These are phyloP conservation scores for Filobasidium floriforme DNA, from an alignment of 768 basidiomycete genomes.

Conservation along the genomic window DNA sequence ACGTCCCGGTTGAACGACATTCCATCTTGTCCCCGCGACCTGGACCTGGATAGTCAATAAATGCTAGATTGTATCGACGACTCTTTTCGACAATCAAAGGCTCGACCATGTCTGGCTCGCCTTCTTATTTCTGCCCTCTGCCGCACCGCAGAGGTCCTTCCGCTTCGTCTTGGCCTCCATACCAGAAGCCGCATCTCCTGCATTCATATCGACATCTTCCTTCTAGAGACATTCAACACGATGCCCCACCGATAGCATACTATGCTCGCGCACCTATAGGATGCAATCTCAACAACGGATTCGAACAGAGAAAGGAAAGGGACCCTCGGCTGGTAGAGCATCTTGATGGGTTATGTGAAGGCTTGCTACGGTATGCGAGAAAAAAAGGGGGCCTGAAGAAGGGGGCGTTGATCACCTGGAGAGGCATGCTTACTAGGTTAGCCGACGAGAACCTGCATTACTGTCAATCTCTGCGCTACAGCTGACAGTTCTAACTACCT, in stretches of 20 bases:
- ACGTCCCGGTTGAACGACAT: background rate
- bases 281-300: slow-evolving; percentile 39
- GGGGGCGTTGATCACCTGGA: slow-evolving; percentile 42
- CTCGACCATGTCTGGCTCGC: too few species aligned
- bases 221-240: slow-evolving; percentile 32
- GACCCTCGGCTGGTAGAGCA: slow-evolving; percentile 39
- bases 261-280: slow-evolving; percentile 36
- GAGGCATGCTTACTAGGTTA: slow-evolving; percentile 45
- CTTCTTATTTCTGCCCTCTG: background rate
- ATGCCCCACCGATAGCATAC: slow-evolving; percentile 37
- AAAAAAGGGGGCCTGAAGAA: slow-evolving; percentile 22
- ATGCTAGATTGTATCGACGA: too few species aligned
- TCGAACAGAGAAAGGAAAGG: slow-evolving; percentile 36
- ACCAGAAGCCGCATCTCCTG: slow-evolving; percentile 35
- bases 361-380: slow-evolving; percentile 24
- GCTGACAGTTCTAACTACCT: background rate
- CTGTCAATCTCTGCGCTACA: background rate
- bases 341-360: slow-evolving; percentile 41
- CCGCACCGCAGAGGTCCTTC: background rate
- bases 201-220: slow-evolving; percentile 42
- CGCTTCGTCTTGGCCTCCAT: slow-evolving; percentile 11
- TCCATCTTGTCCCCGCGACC: background rate
- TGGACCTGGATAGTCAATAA: background rate
- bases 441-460: background rate
- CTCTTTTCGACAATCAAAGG: too few species aligned